Evolutionary conservation across 2,329 filamentous ascomycete genomes (phyloP), one percentile per base, ranked within the genome.

Genomic region (Trichoderma sp.): DNA sequence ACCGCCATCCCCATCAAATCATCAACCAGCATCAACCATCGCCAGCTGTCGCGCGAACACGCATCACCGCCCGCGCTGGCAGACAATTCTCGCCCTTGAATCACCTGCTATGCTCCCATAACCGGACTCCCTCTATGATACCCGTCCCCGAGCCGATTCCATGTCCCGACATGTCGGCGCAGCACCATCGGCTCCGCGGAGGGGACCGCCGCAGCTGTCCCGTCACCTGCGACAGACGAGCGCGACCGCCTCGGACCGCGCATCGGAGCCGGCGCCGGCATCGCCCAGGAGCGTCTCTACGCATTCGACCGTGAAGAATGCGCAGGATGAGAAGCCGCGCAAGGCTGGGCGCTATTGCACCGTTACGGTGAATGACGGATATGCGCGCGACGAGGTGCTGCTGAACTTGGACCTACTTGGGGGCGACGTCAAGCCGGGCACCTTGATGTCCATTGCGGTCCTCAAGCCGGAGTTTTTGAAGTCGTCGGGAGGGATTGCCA

Each of bases 371-470:
- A 90, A 93, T 74, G 91, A 96, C 69, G 87, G 85, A 48, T 90
- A 93, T 71, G 88, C 89, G 9, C 85, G 84, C 65, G 91, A 96
- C 71, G 91, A 94, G 71, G 88, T 95, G 51, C 81, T 95, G 24
- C 83, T 96, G 72, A 95, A 94, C 74, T 82, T 89, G 65, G 88
- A 91, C 64, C 82, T 88, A 17, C 86, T 94, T 66, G 85, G 86
- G 61, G 80, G 83, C 51, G 83, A 85, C 52, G 81, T 92, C 68
- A 83, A 84, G 64, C 80, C 86, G 0, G 91, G 90, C 28, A 85
- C 85, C 67, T 79, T 96, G 63, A 87, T 95, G 77, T 89, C 92
- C 70, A 88, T 96, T 55, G 81, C 89, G 24, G 82, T 88, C 6
- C 73, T 88, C 57, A 86, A 82, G 69, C 74, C 82, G 9, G 85